Evolutionary conservation across 495 filamentous ascomycete genomes (phyloP), one percentile per base, ranked within the genome.

Genomic region (Lasiosphaeris hirsuta): DNA sequence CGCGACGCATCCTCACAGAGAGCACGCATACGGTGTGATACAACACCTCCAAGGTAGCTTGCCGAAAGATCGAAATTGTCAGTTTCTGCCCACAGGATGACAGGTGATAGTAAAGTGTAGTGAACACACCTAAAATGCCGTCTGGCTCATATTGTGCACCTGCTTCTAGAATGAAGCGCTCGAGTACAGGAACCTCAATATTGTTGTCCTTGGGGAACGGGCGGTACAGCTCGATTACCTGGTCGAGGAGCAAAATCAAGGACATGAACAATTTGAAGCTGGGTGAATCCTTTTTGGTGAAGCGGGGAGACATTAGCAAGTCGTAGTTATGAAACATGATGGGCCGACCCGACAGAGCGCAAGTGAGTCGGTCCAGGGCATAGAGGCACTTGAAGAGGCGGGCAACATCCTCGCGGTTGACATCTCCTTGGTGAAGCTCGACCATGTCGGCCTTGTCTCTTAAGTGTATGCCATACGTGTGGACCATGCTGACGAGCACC

Each of bases 21-120:
- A 89, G 73, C 41, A 90, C 87, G 18, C 81, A 82, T 6, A 89
- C 82, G 9, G 83, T 81, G 61, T 90, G 85, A 61, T 92, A 90
- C 51, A 85, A 84, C 5, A 87, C 75, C 60, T 90, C 86, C 4
- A 90, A 65, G 0, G 86, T 80, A 1, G 79, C 85, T 86, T 30
- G 23, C 23, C 23, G 23, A 30, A 2, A 5, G 23, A 30, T 2
- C 36, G 45, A 23, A 44, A 10, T 5, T 0, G 41, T 62, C 18
- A 33, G 36, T 43, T 19, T 34, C 58, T 37, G 38, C 36, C 40
- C 7, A n/a, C 9, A 3, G 34, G 39, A 18, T 3, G 7, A 23
- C 47, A 63, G 7, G 49, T 74, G 67, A 68, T 19, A 67, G 62
- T 23, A 63, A 69, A 70, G 63, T 47, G 71, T 33, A 13, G 70